phyloP scores from a whole-genome alignment of 331 rosid species.

The Erythrophleum ivorense region DNA sequence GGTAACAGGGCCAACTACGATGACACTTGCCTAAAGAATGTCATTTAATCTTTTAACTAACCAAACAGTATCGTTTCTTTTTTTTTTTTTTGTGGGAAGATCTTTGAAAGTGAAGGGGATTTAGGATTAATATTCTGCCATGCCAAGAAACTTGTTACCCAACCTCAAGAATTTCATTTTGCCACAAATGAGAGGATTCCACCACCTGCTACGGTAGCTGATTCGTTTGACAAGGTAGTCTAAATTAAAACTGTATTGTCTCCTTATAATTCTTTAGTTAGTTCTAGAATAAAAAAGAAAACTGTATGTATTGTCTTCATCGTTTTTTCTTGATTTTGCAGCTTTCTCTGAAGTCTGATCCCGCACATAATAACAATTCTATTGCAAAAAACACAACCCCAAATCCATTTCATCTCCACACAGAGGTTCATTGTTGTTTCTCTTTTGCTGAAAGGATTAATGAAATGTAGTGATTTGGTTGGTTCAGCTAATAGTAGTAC shows the following conservation, averaged over 20 bases:
- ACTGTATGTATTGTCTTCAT: no score
- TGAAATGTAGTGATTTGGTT: background rate
- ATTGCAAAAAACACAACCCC: constrained; percentile 70
- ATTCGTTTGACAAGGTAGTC: constrained; percentile 84
- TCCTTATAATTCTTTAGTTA: no score
- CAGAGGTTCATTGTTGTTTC: constrained; percentile 70
- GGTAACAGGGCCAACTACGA: constrained; percentile 49
- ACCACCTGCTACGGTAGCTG: constrained; percentile 61
- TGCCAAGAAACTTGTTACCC: constrained; percentile 74
- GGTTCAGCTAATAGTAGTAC: constrained; percentile 4
- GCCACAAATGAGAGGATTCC: constrained; percentile 92
- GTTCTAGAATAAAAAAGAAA: no score
- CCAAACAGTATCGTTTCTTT: background rate
- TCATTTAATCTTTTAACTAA: constrained; percentile 20
- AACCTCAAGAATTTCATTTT: constrained; percentile 89
- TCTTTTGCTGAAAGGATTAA: background rate
- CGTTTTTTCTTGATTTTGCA: constrained; percentile 40
- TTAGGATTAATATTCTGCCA: constrained; percentile 72
- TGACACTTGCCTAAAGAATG: constrained; percentile 22
- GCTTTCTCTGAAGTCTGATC: constrained; percentile 82
- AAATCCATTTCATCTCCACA: constrained; percentile 85
- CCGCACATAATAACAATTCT: constrained; percentile 50
- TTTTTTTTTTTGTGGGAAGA: constrained; percentile 35
- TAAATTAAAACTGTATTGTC: background rate
- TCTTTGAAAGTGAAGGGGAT: constrained; percentile 95